phyloP scores from a whole-genome alignment of 306 rosid genomes.

The Crataegus laevigata region DNA sequence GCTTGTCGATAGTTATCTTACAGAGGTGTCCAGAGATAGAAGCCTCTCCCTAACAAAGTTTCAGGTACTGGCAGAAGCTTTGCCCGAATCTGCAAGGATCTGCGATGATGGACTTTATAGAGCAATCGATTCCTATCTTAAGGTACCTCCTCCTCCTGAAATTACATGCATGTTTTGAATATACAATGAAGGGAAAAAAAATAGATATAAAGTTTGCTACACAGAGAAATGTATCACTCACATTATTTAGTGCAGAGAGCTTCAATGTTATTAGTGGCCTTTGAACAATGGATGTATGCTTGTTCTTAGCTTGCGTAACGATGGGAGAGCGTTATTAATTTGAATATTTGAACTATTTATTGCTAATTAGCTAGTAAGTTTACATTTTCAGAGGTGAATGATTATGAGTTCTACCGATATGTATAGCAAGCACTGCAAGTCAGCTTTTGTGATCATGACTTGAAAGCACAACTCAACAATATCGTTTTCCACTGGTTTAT shows the following conservation, averaged over 20 bases:
- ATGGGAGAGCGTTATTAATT: not conserved
- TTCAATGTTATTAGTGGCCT: not conserved
- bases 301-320: not conserved
- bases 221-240: not conserved
- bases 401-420: not conserved
- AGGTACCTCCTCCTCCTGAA: slow-evolving; percentile 41
- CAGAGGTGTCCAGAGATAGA: slow-evolving; percentile 90
- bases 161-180: not conserved
- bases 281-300: not conserved
- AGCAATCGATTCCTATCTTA: slow-evolving; percentile 92
- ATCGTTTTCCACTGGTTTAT: not conserved
- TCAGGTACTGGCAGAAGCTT: slow-evolving; percentile 96
- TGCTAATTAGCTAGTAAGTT: not conserved
- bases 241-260: not conserved
- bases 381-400: not conserved
- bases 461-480: not conserved
- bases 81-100: slow-evolving; percentile 97
- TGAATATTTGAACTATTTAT: not conserved
- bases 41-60: slow-evolving; percentile 91
- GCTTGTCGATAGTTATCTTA: slow-evolving; percentile 96
- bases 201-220: not conserved
- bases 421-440: not conserved
- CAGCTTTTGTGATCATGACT: not conserved
- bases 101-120: slow-evolving; percentile 98
- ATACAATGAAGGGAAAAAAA: not conserved